Base-by-base conservation (phyloP, 108 stramenopile species). In the Pseudonitzschia pungens region DNA sequence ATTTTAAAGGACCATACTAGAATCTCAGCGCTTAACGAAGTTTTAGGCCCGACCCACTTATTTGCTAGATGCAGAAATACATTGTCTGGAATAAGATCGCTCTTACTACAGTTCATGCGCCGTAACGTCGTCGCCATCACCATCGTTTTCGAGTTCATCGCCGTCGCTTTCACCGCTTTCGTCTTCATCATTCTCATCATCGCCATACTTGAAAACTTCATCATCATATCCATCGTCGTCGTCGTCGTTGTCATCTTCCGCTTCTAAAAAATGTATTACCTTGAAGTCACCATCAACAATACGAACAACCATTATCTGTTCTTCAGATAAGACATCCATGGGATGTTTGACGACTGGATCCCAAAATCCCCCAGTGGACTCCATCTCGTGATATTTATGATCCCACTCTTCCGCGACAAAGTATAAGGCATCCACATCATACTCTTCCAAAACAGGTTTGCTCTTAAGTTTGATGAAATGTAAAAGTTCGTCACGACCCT, bases 301-400 rank as follows among this genome's bases (percentile, higher is more conserved):
- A 14, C 31, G 3, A 58, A 58, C 26, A 22, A 26, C 26, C 15
- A 58, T 21, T 5, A 27, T 5, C 15, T 22, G 15, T 31, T 31
- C 26, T 58, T 58, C 57, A 26, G 26, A 26, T 27, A 5, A 14
- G 15, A 27, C 29, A 33, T 58, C 26, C 57, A 58, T 58, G 6
- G 57, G 57, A 26, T 22, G 57, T 27, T 31, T 31, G 22, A 58
- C 27, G 26, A 58, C 57, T 11, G 57, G 57, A 27, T 26, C 27
- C 28, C 29, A 31, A 26, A 58, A 58, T 26, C 57, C 57, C 11
- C 57, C 57, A 58, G 28, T 26, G 28, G 57, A 58, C 27, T 58
- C 27, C 57, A 58, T 58, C 26, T 58, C 26, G 29, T 26, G 57
- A 15, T 31, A 10, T 22, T 58, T 26, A 26, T 58, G 57, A 27